Percentiles rank a stretch among this genome's conserved stretches.
Evolutionary conservation across 2,329 filamentous ascomycete genomes (phyloP).

Genomic region (Corinectria fuckeliana): DNA sequence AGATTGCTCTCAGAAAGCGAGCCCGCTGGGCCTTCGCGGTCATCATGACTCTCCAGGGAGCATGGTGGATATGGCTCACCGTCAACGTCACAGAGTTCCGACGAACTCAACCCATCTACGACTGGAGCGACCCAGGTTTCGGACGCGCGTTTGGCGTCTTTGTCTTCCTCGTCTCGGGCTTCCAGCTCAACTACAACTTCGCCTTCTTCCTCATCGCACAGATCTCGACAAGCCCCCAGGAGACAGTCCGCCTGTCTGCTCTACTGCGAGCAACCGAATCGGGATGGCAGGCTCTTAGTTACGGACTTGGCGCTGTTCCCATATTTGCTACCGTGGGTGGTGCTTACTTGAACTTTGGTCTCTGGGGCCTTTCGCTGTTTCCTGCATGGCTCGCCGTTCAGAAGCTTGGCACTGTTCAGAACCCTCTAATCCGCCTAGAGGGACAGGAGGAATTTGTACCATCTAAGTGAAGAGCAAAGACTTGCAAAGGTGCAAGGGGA

Average conservation of each 20-base stretch:
- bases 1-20: conserved; percentile 57
- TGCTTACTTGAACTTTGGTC: conserved; percentile 70
- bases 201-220: conserved; percentile 72
- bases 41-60: conserved; percentile 64
- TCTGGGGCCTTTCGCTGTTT: conserved; percentile 66
- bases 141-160: conserved; percentile 69
- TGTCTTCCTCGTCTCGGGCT: conserved; percentile 68
- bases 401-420: not conserved
- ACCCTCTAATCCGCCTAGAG: not conserved
- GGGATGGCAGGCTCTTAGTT: conserved; percentile 72
- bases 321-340: conserved; percentile 68
- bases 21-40: conserved; percentile 58
- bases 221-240: conserved; percentile 62
- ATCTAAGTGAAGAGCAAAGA: not conserved
- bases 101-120: conserved; percentile 61
- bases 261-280: conserved; percentile 71
- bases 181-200: conserved; percentile 75
- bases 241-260: conserved; percentile 69
- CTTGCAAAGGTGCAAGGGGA: no score
- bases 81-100: conserved; percentile 66
- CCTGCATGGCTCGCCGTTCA: conserved; percentile 67
- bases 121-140: conserved; percentile 69
- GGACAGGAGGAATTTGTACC: not conserved
- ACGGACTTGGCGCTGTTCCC: conserved; percentile 65
- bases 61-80: conserved; percentile 73